A percentile compares a stretch with the other conserved stretches of the same genome.
phyloP scores from a whole-genome alignment of 164 flowering plant species.

The Berberis thunbergii region DNA sequence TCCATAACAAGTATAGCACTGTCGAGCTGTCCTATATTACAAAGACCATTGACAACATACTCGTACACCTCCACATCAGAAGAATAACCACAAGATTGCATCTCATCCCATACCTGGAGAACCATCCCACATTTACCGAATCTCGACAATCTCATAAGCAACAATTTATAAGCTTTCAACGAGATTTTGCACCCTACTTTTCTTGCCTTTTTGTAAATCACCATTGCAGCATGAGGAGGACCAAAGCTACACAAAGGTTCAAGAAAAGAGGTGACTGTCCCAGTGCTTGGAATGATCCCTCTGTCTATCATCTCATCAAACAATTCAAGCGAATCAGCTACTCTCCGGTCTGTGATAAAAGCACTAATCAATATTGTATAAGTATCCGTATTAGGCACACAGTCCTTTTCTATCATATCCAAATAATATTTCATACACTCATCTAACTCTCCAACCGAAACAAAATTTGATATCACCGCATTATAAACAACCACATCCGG shows the following conservation, averaged over 20 bases:
- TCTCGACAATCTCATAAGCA: constrained; percentile 70
- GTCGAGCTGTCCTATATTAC: constrained; percentile 85
- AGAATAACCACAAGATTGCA: constrained; percentile 66
- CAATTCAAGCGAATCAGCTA: constrained; percentile 86
- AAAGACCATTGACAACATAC: constrained; percentile 59
- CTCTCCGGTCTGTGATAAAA: constrained; percentile 52
- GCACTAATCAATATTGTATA: constrained; percentile 43
- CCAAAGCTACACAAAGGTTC: constrained; percentile 75
- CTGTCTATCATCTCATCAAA: constrained; percentile 66
- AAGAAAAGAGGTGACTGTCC: constrained; percentile 54
- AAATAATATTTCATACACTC: constrained; percentile 48
- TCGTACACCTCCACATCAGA: constrained; percentile 75
- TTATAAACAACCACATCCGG: constrained; percentile 46
- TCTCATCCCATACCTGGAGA: constrained; percentile 63
- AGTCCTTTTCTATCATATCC: constrained; percentile 34
- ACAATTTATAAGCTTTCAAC: constrained; percentile 56
- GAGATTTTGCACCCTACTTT: constrained; percentile 62
- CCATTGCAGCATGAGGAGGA: constrained; percentile 88
- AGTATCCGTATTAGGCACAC: constrained; percentile 54
- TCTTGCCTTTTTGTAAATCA: constrained; percentile 66
- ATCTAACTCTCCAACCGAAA: constrained; percentile 39
- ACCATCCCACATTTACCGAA: constrained; percentile 91
- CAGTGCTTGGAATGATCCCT: constrained; percentile 59
- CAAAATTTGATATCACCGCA: constrained; percentile 62
- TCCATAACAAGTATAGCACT: constrained; percentile 77